Evolutionary conservation across 441 rosid genomes (phyloP), one percentile per base, ranked within the genome.

Genomic region (Brassica hybrid): DNA sequence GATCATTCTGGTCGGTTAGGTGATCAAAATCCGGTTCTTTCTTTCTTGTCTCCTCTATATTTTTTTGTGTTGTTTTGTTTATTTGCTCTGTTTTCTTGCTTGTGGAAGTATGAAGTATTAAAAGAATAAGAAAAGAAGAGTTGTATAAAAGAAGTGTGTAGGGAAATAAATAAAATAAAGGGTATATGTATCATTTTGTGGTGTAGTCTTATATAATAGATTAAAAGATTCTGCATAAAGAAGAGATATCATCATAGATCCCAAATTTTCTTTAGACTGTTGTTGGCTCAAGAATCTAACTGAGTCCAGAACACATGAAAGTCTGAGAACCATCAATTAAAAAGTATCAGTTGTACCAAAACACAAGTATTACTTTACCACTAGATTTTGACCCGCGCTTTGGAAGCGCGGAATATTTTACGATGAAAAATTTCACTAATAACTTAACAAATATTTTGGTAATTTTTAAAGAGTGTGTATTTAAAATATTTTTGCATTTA

Each of bases 1-100:
- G 81, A 78, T 72, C 65, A 10, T 67, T 50, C 32, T 65, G 4
- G 62, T 58, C 65, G 72, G 56, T 65, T 71, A 58, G 66, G 54
- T 18, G 67, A 50, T 19, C 32, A 27, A 27, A 27, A 27, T 27
- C 32, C 9, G 14, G 34, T 77, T 58, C 56, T 71, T 56, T 13
- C 4, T 38, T 58, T 21, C 2, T 32, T 65, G 4, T 18, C 6
- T 21, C 9, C 57, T 27, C 6, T 27, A 27, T 21, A 27, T 27
- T 27, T 27, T 27, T 27, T 27, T 27, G 32, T 21, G 23, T 21
- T 21, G 16, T 14, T 45, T 13, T 50, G 18, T 72, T 57, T 71
- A 6, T 71, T 43, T 65, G 38, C 17, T 71, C 30, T 56, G 76
- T 77, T 64, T 62, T 41, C 71, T 64, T 2, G 18, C 76, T 57